Conservation (phyloP, 2,329 filamentous ascomycete genomes). For the Camptophora hylomeconis region DNA sequence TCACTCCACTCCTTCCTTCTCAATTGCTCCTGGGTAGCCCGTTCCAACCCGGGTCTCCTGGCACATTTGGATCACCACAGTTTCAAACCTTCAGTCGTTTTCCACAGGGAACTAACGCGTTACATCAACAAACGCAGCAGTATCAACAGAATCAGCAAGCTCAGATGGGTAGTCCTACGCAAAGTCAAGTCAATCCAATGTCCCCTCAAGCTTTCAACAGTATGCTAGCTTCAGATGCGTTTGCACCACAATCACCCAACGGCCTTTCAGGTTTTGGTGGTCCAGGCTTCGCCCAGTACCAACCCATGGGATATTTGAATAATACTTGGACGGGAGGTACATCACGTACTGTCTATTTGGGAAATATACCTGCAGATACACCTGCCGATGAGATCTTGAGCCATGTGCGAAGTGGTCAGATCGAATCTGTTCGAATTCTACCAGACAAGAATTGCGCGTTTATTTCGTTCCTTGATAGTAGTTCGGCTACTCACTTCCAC, state of each 20-base stretch:
- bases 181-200: constrained; percentile 51
- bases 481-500: constrained; percentile 96
- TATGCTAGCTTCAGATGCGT: constrained; percentile 73
- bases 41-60: constrained; percentile 88
- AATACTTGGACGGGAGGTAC: constrained; percentile 55
- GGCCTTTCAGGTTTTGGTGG: constrained; percentile 53
- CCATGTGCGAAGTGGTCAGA: constrained; percentile 92
- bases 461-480: constrained; percentile 96
- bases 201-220: constrained; percentile 74
- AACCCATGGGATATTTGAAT: constrained; percentile 60
- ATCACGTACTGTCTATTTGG: constrained; percentile 91
- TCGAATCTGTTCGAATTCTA: constrained; percentile 93
- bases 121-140: constrained; percentile 43
- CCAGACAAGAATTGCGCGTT: constrained; percentile 99
- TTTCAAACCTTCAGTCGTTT: constrained; percentile 77
- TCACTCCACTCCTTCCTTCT: constrained; percentile 87
- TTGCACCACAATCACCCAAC: constrained; percentile 79
- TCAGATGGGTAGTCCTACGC: constrained; percentile 60
- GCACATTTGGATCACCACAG: constrained; percentile 78
- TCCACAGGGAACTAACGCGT: constrained; percentile 44
- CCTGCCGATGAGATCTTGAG: constrained; percentile 91
- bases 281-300: constrained; percentile 49
- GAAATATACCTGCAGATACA: constrained; percentile 97
- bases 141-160: constrained; percentile 37
- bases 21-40: constrained; percentile 90